phyloP scores from a whole-genome alignment of 2,329 filamentous ascomycete species.

The Massarina eburnea region DNA sequence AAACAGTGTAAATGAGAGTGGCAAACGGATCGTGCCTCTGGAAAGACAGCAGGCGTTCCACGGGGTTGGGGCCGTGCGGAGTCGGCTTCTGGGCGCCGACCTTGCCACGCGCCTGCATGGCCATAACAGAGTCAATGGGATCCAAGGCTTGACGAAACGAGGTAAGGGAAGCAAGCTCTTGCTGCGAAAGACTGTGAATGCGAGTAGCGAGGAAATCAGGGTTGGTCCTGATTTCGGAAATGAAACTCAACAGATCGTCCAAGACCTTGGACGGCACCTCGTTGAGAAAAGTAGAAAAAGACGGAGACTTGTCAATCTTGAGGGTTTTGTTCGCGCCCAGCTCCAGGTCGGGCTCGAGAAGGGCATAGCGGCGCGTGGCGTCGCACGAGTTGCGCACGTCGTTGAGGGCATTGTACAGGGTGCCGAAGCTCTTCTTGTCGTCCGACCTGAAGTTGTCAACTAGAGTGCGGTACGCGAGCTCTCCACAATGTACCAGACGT shows the following conservation, averaged over 20 bases:
- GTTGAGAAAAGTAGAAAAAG: constrained; percentile 55
- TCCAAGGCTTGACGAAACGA: constrained; percentile 78
- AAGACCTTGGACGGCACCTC: constrained; percentile 75
- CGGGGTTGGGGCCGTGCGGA: constrained; percentile 61
- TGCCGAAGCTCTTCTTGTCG: constrained; percentile 75
- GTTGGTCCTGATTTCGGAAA: constrained; percentile 81
- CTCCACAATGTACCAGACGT: constrained; percentile 72
- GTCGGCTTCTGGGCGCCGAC: constrained; percentile 52
- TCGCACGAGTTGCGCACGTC: constrained; percentile 78
- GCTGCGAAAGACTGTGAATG: constrained; percentile 71
- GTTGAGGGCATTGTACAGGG: constrained; percentile 74
- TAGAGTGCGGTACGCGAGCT: constrained; percentile 72
- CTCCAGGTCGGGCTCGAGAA: constrained; percentile 73
- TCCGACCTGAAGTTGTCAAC: constrained; percentile 77
- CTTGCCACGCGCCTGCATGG: constrained; percentile 60
- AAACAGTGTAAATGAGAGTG: constrained; percentile 80
- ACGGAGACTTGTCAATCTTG: constrained; percentile 48
- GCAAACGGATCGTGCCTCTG: constrained; percentile 86
- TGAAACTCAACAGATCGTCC: constrained; percentile 74
- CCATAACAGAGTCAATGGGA: constrained; percentile 79
- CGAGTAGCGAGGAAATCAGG: constrained; percentile 84
- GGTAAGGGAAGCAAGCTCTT: constrained; percentile 76
- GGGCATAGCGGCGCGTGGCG: constrained; percentile 68
- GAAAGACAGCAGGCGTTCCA: constrained; percentile 84
- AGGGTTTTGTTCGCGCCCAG: constrained; percentile 41